A percentile compares a stretch with the other conserved stretches of the same genome.
These are phyloP conservation scores for Beauveria bassiana DNA, from an alignment of 2,329 filamentous ascomycete species.

Conservation along the genomic window DNA sequence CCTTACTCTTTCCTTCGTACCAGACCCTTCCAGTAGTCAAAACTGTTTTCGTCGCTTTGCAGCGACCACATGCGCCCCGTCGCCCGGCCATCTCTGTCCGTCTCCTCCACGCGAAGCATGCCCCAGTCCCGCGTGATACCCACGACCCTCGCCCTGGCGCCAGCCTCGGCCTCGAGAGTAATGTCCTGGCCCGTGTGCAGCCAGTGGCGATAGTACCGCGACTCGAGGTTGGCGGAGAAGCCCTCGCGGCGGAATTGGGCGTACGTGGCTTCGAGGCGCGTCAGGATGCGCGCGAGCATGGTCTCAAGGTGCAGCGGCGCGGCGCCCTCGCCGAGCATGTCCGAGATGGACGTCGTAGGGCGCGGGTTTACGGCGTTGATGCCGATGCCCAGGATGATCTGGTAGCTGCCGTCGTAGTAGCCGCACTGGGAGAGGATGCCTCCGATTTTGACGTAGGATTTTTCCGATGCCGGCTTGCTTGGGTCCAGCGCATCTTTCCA, in stretches of 20 bases:
- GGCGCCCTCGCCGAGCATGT: slow-evolving; percentile 49
- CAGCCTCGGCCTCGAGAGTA: slow-evolving; percentile 73
- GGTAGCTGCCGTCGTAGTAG: slow-evolving; percentile 70
- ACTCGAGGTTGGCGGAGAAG: slow-evolving; percentile 66
- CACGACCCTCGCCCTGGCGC: slow-evolving; percentile 65
- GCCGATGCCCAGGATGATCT: slow-evolving; percentile 78
- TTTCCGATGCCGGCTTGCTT: slow-evolving; percentile 36
- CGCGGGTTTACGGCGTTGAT: slow-evolving; percentile 77
- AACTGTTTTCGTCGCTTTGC: slow-evolving; percentile 96
- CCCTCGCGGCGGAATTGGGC: slow-evolving; percentile 64
- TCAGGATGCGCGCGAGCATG: slow-evolving; percentile 73
- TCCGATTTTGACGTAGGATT: slow-evolving; percentile 76
- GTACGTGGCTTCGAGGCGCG: slow-evolving; percentile 72
- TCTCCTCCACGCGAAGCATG: slow-evolving; percentile 74
- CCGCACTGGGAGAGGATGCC: slow-evolving; percentile 87
- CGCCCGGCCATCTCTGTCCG: slow-evolving; percentile 60
- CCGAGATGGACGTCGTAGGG: slow-evolving; percentile 81
- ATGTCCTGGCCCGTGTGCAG: slow-evolving; percentile 67
- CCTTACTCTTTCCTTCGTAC: slow-evolving; percentile 66
- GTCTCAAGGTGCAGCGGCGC: slow-evolving; percentile 64
- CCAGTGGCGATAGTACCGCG: slow-evolving; percentile 75
- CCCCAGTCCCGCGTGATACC: slow-evolving; percentile 94
- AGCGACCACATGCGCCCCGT: slow-evolving; percentile 76
- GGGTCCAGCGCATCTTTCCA: slow-evolving; percentile 55
- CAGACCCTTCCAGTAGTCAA: slow-evolving; percentile 91